Evolutionary conservation across 139 green algal species (phyloP).

Genomic region (Micromonas pusilla): DNA sequence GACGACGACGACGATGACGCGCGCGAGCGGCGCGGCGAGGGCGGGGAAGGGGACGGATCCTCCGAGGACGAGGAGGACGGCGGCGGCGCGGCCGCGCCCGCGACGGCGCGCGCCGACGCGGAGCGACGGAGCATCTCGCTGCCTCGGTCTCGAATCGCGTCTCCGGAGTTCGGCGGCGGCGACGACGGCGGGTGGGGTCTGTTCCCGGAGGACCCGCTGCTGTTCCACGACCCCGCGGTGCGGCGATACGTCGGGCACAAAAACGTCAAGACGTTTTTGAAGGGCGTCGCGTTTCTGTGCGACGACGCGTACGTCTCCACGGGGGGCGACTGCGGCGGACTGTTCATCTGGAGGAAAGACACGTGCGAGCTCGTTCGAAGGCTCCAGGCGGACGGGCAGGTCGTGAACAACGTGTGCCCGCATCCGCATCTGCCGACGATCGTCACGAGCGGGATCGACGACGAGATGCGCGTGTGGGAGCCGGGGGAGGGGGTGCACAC

Average conservation of each 20-base stretch:
- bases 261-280: constrained; percentile 16
- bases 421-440: constrained; percentile 34
- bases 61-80: no score
- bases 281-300: constrained; percentile 20
- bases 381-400: constrained; percentile 25
- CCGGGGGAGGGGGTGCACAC: neutral
- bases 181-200: neutral
- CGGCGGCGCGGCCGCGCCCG: no score
- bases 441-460: constrained; percentile 39
- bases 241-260: constrained; percentile 3
- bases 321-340: constrained; percentile 37
- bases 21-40: neutral
- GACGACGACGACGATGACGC: neutral
- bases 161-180: no score
- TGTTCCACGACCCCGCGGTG: neutral
- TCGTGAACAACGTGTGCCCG: constrained; percentile 42
- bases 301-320: constrained; percentile 33
- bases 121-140: neutral
- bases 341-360: constrained; percentile 41
- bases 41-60: no score
- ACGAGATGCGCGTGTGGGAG: constrained; percentile 37
- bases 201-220: neutral
- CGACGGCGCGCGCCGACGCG: no score
- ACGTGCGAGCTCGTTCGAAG: constrained; percentile 29
- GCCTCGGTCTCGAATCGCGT: no score